Base-by-base conservation (phyloP, 2,329 filamentous ascomycete genomes). In the Pyrenophora seminiperda region DNA sequence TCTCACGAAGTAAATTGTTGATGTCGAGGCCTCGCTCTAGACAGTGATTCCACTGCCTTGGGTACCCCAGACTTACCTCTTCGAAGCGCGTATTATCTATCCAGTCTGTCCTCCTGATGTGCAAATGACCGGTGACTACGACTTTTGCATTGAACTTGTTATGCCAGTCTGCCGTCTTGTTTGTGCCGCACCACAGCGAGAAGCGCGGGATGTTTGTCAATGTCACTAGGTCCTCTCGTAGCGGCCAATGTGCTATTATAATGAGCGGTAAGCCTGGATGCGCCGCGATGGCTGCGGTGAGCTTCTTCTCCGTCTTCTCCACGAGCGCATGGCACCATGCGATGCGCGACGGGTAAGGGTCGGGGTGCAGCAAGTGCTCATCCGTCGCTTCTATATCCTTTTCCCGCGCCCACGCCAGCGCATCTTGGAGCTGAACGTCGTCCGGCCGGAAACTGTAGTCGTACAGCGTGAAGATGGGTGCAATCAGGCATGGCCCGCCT, bases 391-490 rank as follows among this genome's bases (percentile, higher is more conserved):
- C 70, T 31, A 78, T 76, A 34, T 74, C 71, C 47, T 76, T 65
- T 43, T 78, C 77, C 48, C 70, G 61, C 2, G 76, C 76, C 77
- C 77, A 79, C 2, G 69, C 72, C 6, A 79, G 53, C 3, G 80
- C 81, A 15, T 73, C 67, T 48, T 80, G 80, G 30, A 78, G 68
- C 19, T 72, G 67, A 7, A 84, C 75, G 37, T 80, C 59, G 2
- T 66, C 71, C 0, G 82, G 82, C 0, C 81, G 73, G 65, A 83
- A 84, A 53, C 75, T 80, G 68, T 84, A 84, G 68, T 84, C 82
- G 72, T 84, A 84, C 11, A 84, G 71, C 1, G 81, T 83, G 72
- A 84, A 84, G 41, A 83, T 76, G 24, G 79, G 82, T 24, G 78
- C 80, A 32, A 84, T 75, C 30, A 84, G 52, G 5, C 72, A 78